Percentiles rank a stretch among this genome's conserved stretches.
Conservation (phyloP, 495 filamentous ascomycete species). For the Lepraria neglecta region DNA sequence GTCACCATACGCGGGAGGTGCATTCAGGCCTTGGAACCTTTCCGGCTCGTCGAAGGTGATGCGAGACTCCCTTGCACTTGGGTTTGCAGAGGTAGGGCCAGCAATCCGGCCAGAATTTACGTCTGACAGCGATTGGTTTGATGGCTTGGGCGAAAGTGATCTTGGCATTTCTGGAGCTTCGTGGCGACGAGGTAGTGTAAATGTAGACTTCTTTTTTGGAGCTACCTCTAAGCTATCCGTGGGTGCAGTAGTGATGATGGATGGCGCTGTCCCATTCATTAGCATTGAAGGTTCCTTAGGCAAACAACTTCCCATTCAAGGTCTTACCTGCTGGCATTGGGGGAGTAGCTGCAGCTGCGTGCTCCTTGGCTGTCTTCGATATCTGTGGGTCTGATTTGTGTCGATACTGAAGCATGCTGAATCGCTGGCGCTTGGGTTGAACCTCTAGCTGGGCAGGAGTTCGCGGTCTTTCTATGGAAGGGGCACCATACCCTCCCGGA, state of each 20-base stretch:
- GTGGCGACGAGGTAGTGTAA: conserved; percentile 38
- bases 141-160: conserved; percentile 40
- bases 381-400: conserved; percentile 87
- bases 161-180: conserved; percentile 25
- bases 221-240: conserved; percentile 54
- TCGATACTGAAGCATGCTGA: conserved; percentile 83
- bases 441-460: conserved; percentile 14
- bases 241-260: conserved; percentile 90
- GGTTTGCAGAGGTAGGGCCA: conserved; percentile 28
- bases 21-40: conserved; percentile 48
- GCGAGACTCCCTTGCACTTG: conserved; percentile 41
- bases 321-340: conserved; percentile 66
- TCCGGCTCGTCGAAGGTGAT: conserved; percentile 64
- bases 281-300: neutral
- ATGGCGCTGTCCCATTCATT: conserved; percentile 54
- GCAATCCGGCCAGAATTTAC: neutral
- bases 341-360: conserved; percentile 56
- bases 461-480: conserved; percentile 11
- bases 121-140: conserved; percentile 21
- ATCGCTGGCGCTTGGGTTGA: conserved; percentile 52
- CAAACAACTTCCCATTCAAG: neutral
- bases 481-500: conserved; percentile 1
- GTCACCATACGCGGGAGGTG: conserved; percentile 56
- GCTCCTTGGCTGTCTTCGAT: conserved; percentile 67
- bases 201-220: conserved; percentile 48